These are phyloP conservation scores for Saccharomycopsis olivae DNA, from an alignment of 805 yeast genomes.

Conservation along the genomic window DNA sequence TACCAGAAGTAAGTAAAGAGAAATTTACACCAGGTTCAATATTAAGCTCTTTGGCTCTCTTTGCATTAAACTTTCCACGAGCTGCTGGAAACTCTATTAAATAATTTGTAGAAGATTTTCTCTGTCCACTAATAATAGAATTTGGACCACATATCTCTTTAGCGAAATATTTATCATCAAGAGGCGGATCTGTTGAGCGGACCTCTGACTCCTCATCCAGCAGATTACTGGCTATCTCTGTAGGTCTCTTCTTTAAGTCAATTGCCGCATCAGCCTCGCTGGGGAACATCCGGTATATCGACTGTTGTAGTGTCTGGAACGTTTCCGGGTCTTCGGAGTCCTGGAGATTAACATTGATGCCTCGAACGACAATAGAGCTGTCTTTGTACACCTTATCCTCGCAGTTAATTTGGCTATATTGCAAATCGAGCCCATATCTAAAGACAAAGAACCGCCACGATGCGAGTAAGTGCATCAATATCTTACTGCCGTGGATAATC, in stretches of 20 bases:
- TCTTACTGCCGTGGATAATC: constrained; percentile 40
- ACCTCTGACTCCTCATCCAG: no score
- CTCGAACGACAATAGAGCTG: constrained; percentile 2
- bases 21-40: constrained; percentile 55
- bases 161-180: constrained; percentile 25
- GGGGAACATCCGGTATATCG: background rate
- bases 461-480: constrained; percentile 48
- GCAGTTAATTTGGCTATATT: constrained; percentile 15
- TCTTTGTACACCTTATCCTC: constrained; percentile 17
- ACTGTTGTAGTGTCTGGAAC: background rate
- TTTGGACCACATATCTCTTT: constrained; percentile 23
- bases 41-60: constrained; percentile 57
- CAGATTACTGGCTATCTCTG: background rate
- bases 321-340: constrained; percentile 31
- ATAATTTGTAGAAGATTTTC: constrained; percentile 44
- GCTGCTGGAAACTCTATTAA: constrained; percentile 54
- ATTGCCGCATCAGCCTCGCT: constrained; percentile 3
- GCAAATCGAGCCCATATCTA: constrained; percentile 55
- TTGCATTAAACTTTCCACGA: constrained; percentile 66
- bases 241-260: constrained; percentile 17
- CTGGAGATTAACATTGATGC: constrained; percentile 5
- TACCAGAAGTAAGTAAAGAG: constrained; percentile 50
- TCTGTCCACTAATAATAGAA: constrained; percentile 15
- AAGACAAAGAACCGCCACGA: constrained; percentile 85
- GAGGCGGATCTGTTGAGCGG: constrained; percentile 31